phyloP scores from a whole-genome alignment of 2,329 filamentous ascomycete species.

The Fusarium poae region DNA sequence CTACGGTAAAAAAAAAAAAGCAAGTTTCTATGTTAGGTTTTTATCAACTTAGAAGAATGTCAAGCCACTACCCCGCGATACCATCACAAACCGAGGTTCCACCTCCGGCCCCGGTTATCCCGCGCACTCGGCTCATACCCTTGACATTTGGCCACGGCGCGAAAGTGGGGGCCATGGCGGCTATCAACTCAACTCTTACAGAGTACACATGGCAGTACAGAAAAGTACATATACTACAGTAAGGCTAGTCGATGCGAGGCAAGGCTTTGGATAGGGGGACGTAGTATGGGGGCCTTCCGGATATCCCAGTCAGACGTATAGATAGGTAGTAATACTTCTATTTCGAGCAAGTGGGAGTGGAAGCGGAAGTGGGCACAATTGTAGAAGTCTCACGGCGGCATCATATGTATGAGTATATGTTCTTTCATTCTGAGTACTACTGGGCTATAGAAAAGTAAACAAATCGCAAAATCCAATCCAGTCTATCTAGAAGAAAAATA shows the following conservation, averaged over 20 bases:
- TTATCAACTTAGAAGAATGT: background rate
- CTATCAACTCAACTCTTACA: slow-evolving; percentile 12
- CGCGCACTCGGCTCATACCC: background rate
- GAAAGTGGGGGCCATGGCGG: slow-evolving; percentile 14
- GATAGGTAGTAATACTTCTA: background rate
- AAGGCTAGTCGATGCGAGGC: too few species aligned
- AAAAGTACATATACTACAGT: background rate
- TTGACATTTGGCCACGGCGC: background rate
- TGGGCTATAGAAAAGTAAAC: slow-evolving; percentile 34
- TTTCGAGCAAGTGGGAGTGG: background rate
- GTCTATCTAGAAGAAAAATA: slow-evolving; percentile 37
- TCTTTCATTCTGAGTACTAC: slow-evolving; percentile 43
- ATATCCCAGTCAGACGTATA: background rate
- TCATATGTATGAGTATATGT: slow-evolving; percentile 10
- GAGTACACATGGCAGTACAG: background rate
- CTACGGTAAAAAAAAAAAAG: background rate
- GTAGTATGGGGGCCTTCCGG: too few species aligned
- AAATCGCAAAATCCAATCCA: slow-evolving; percentile 27
- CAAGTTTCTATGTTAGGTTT: background rate
- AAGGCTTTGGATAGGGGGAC: background rate
- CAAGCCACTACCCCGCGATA: slow-evolving; percentile 37
- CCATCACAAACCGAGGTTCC: slow-evolving; percentile 43
- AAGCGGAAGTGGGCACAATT: too few species aligned
- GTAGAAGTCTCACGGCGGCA: background rate
- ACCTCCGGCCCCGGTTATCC: slow-evolving; percentile 7